phyloP scores from a whole-genome alignment of 2,329 filamentous ascomycete species.

The Colletotrichum caudatum region DNA sequence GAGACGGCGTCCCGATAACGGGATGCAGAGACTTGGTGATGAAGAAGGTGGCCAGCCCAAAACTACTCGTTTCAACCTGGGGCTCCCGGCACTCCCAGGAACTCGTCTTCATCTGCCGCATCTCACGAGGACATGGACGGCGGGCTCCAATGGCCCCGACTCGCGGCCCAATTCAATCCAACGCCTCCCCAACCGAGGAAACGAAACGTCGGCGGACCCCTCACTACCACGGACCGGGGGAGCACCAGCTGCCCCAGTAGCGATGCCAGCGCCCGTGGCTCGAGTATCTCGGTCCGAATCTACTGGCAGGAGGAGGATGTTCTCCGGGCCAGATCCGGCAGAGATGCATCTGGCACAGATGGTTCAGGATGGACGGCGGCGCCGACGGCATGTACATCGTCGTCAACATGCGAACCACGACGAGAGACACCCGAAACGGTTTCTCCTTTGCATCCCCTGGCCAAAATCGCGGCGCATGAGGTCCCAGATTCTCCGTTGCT shows the following conservation, averaged over 20 bases:
- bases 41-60: slow-evolving; percentile 59
- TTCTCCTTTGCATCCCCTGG: slow-evolving; percentile 68
- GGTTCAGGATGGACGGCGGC: slow-evolving; percentile 55
- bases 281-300: slow-evolving; percentile 23
- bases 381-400: slow-evolving; percentile 46
- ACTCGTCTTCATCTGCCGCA: slow-evolving; percentile 57
- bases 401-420: slow-evolving; percentile 41
- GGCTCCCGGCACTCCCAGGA: slow-evolving; percentile 54
- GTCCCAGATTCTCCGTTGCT: slow-evolving; percentile 68
- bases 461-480: slow-evolving; percentile 66
- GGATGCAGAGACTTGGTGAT: slow-evolving; percentile 36
- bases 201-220: slow-evolving; percentile 29
- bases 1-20: slow-evolving; percentile 14
- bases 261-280: slow-evolving; percentile 30
- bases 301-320: slow-evolving; percentile 41
- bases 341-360: slow-evolving; percentile 61
- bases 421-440: slow-evolving; percentile 53
- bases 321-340: slow-evolving; percentile 60
- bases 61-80: slow-evolving; percentile 56
- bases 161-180: slow-evolving; percentile 22
- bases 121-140: slow-evolving; percentile 55
- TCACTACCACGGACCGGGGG: slow-evolving; percentile 26
- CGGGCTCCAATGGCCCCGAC: slow-evolving; percentile 48
- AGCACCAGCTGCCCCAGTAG: slow-evolving; percentile 3
- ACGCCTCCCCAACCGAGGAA: slow-evolving; percentile 44